phyloP scores from a whole-genome alignment of 2,329 filamentous ascomycete genomes.

The Elsinoe fawcettii region DNA sequence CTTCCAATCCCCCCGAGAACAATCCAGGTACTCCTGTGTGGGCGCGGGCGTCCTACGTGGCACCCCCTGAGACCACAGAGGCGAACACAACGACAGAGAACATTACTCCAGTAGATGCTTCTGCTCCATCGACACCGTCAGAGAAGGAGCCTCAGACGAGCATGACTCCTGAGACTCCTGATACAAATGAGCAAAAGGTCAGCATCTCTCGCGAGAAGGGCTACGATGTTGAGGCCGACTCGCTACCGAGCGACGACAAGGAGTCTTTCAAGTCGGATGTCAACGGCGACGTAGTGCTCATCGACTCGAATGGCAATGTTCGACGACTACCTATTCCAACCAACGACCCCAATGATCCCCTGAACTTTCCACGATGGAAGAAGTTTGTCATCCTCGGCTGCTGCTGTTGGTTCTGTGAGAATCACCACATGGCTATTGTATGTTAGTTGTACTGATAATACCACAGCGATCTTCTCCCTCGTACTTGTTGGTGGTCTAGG shows the following conservation, averaged over 20 bases:
- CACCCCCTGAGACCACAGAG: neutral
- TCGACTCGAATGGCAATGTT: constrained; percentile 20
- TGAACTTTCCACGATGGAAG: constrained; percentile 27
- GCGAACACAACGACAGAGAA: neutral
- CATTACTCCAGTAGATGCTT: constrained; percentile 4
- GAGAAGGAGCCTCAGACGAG: neutral
- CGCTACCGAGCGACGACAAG: constrained; percentile 10
- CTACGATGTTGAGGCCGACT: neutral
- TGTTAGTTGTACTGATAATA: constrained; percentile 5
- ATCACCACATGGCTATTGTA: too few relatives aligned
- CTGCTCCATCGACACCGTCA: neutral
- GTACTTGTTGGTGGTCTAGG: constrained; percentile 47
- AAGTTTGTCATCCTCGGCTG: constrained; percentile 27
- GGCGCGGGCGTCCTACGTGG: constrained; percentile 11
- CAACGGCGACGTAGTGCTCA: constrained; percentile 20
- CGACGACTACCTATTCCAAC: constrained; percentile 23
- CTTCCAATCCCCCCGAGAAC: neutral
- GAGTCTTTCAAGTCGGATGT: constrained; percentile 12
- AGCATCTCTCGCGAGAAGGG: constrained; percentile 8
- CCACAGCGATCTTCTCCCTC: constrained; percentile 28
- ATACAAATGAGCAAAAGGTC: constrained; percentile 1
- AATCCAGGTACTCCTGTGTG: constrained; percentile 11
- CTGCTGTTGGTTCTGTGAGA: constrained; percentile 29
- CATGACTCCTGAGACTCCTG: neutral
- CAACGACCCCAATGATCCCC: constrained; percentile 23